phyloP scores from a whole-genome alignment of 1,284 basidiomycete genomes.

The Malassezia cuniculi region DNA sequence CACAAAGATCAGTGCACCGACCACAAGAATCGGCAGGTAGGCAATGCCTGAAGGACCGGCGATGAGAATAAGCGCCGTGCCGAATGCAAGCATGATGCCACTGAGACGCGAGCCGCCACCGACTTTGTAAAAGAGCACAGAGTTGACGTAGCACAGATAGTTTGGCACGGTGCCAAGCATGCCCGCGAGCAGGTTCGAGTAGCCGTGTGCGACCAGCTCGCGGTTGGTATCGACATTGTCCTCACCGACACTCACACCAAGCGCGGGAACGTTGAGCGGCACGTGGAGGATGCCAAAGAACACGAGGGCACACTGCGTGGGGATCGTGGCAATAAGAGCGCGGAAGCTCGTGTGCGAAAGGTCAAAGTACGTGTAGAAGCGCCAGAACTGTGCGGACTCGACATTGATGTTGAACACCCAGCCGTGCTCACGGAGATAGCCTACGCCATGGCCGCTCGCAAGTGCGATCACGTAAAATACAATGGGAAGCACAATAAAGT shows the following conservation, averaged over 20 bases:
- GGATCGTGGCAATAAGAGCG: conserved; percentile 46
- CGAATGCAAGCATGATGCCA: conserved; percentile 69
- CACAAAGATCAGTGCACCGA: conserved; percentile 79
- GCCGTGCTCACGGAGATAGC: conserved; percentile 54
- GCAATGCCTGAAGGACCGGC: conserved; percentile 57
- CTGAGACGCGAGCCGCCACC: conserved; percentile 74
- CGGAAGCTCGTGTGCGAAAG: conserved; percentile 30
- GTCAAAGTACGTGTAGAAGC: conserved; percentile 45
- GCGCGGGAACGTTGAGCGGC: conserved; percentile 57
- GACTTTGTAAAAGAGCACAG: conserved; percentile 65
- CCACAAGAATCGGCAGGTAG: conserved; percentile 45
- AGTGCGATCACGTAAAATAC: conserved; percentile 68
- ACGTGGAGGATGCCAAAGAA: conserved; percentile 92
- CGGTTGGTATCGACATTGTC: conserved; percentile 82
- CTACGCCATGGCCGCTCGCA: conserved; percentile 55
- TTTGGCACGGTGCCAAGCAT: conserved; percentile 60
- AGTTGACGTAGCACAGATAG: conserved; percentile 48
- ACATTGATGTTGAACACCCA: conserved; percentile 78
- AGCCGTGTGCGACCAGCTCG: conserved; percentile 82
- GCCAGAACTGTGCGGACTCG: conserved; percentile 35
- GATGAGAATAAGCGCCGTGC: conserved; percentile 61
- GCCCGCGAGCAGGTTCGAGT: conserved; percentile 75
- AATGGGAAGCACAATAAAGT: conserved; percentile 67
- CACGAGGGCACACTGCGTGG: conserved; percentile 50
- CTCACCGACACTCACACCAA: conserved; percentile 81